A percentile compares a stretch with the other conserved stretches of the same genome.
These are phyloP conservation scores for Eucalyptus urophylla DNA, from an alignment of 345 rosid genomes.

Conservation along the genomic window DNA sequence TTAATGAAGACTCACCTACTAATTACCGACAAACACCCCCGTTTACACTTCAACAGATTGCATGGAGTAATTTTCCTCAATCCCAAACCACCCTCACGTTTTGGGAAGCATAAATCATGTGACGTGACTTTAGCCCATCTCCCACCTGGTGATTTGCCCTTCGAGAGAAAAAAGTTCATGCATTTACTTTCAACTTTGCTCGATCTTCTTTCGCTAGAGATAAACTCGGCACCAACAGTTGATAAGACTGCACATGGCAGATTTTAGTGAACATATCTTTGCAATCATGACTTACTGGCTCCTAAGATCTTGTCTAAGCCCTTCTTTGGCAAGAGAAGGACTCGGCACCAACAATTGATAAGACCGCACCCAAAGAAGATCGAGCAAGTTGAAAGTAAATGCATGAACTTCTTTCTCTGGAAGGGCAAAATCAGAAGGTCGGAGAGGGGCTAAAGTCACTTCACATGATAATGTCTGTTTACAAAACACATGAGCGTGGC, in stretches of 20 bases:
- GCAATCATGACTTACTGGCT: not conserved
- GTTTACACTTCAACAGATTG: not conserved
- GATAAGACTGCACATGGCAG: not conserved
- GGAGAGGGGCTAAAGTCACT: not conserved
- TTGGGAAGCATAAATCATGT: not conserved
- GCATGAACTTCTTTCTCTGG: not conserved
- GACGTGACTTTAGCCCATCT: not conserved
- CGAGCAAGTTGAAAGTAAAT: not conserved
- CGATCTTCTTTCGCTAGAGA: not conserved
- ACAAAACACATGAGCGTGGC: not conserved
- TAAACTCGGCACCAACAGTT: not conserved
- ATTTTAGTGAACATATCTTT: not conserved
- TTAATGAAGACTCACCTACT: not conserved
- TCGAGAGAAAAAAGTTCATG: not conserved
- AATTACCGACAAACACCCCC: not conserved
- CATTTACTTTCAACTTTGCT: not conserved
- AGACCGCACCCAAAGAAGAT: not conserved
- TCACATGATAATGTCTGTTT: not conserved
- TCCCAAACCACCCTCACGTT: not conserved
- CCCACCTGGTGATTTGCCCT: not conserved
- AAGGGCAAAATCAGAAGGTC: not conserved
- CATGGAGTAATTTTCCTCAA: not conserved
- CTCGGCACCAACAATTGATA: not conserved
- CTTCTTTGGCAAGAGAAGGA: not conserved
- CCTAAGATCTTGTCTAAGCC: not conserved